A percentile compares a stretch with the other conserved stretches of the same genome.
phyloP scores from a whole-genome alignment of 352 stramenopile genomes.

The Globisporangium recalcitrans region DNA sequence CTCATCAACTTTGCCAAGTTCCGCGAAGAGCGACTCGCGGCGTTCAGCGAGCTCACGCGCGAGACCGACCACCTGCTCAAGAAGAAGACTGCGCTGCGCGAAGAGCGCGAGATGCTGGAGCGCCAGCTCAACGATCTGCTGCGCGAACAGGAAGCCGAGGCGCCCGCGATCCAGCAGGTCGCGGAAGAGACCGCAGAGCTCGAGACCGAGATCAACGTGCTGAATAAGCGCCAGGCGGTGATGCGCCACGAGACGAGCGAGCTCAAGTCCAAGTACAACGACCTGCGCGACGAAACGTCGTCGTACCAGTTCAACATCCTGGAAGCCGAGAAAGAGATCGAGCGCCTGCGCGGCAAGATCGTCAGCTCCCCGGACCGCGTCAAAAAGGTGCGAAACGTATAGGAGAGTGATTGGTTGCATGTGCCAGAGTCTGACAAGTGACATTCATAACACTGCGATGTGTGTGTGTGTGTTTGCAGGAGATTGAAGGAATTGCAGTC shows the following conservation, averaged over 20 bases:
- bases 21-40: constrained; percentile 87
- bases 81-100: constrained; percentile 41
- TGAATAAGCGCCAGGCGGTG: constrained; percentile 88
- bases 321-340: constrained; percentile 78
- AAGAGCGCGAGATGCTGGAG: constrained; percentile 58
- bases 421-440: background rate
- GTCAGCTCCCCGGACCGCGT: constrained; percentile 89
- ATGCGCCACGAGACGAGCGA: constrained; percentile 78
- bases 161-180: constrained; percentile 57
- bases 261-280: constrained; percentile 73
- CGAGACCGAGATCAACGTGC: constrained; percentile 84
- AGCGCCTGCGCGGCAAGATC: constrained; percentile 74
- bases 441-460: background rate
- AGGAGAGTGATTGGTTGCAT: background rate
- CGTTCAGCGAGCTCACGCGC: constrained; percentile 81
- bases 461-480: constrained; percentile 16
- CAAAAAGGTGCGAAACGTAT: constrained; percentile 28
- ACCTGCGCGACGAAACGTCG: constrained; percentile 77
- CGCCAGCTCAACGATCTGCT: constrained; percentile 56
- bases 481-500: constrained; percentile 49
- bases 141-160: constrained; percentile 47
- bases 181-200: constrained; percentile 77
- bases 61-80: constrained; percentile 59
- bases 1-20: constrained; percentile 98
- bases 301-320: constrained; percentile 73